phyloP scores from a whole-genome alignment of 2,329 filamentous ascomycete species.

The Hypoxylon sp. region DNA sequence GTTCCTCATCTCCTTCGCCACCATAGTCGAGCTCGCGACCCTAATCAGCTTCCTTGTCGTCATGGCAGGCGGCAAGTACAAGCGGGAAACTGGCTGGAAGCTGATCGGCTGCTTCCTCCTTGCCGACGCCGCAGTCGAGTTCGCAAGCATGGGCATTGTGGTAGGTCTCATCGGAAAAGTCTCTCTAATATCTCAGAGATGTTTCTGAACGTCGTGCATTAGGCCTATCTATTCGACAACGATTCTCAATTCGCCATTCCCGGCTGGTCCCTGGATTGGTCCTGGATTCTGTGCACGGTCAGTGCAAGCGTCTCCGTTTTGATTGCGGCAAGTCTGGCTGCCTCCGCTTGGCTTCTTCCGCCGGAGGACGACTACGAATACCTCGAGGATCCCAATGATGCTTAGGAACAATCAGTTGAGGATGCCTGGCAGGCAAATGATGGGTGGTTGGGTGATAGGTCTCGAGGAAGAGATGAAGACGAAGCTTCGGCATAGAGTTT shows the following conservation, averaged over 20 bases:
- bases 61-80: slow-evolving; percentile 80
- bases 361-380: slow-evolving; percentile 89
- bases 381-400: slow-evolving; percentile 65
- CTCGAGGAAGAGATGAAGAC: neutral
- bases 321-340: slow-evolving; percentile 68
- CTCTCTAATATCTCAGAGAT: neutral
- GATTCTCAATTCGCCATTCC: slow-evolving; percentile 83
- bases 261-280: slow-evolving; percentile 84
- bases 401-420: slow-evolving; percentile 52
- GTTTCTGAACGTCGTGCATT: slow-evolving; percentile 8
- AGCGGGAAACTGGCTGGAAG: slow-evolving; percentile 86
- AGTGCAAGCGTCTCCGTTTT: slow-evolving; percentile 67
- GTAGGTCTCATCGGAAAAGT: slow-evolving; percentile 65
- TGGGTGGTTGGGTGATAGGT: neutral
- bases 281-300: slow-evolving; percentile 77
- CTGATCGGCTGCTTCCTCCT: slow-evolving; percentile 75
- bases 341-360: slow-evolving; percentile 77
- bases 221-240: slow-evolving; percentile 87
- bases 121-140: slow-evolving; percentile 75
- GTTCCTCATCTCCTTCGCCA: slow-evolving; percentile 87
- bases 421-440: slow-evolving; percentile 3
- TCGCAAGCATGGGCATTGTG: slow-evolving; percentile 83
- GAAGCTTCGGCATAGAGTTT: neutral
- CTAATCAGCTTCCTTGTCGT: slow-evolving; percentile 85
- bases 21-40: slow-evolving; percentile 83